Conservation (phyloP, 2,329 filamentous ascomycete genomes). For the Coccinonectria pachysandricola region DNA sequence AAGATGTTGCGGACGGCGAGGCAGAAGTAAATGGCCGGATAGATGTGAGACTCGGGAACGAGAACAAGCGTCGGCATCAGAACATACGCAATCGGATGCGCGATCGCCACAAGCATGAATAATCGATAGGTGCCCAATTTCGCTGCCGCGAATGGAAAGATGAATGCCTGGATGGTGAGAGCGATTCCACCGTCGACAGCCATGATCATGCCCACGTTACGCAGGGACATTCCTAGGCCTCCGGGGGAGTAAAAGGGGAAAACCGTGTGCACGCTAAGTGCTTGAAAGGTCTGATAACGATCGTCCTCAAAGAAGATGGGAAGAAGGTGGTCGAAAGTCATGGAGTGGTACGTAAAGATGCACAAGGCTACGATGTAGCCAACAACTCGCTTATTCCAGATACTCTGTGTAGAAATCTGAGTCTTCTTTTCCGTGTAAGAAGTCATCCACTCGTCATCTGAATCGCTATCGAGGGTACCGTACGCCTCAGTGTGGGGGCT, state of each 20-base stretch:
- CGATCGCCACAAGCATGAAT: slow-evolving; percentile 45
- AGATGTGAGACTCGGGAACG: slow-evolving; percentile 40
- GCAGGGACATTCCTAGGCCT: slow-evolving; percentile 52
- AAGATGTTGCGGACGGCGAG: slow-evolving; percentile 49
- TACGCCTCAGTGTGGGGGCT: slow-evolving; percentile 51
- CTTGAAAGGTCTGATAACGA: slow-evolving; percentile 32
- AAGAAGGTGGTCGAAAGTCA: slow-evolving; percentile 87
- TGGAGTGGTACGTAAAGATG: slow-evolving; percentile 89
- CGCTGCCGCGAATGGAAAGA: slow-evolving; percentile 51
- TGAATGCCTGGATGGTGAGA: slow-evolving; percentile 46
- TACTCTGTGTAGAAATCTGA: slow-evolving; percentile 24
- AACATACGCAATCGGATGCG: slow-evolving; percentile 53
- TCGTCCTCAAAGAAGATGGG: slow-evolving; percentile 89
- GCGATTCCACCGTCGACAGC: slow-evolving; percentile 49
- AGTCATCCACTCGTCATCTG: slow-evolving; percentile 36
- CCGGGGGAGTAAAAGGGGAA: slow-evolving; percentile 48
- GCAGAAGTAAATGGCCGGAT: slow-evolving; percentile 47
- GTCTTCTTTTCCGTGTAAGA: slow-evolving; percentile 23
- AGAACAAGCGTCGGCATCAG: slow-evolving; percentile 49
- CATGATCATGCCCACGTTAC: slow-evolving; percentile 51
- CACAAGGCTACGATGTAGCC: slow-evolving; percentile 73
- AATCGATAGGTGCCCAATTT: slow-evolving; percentile 48
- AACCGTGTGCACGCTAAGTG: slow-evolving; percentile 19
- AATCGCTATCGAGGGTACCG: slow-evolving; percentile 10
- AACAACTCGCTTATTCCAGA: slow-evolving; percentile 53